phyloP scores from a whole-genome alignment of 441 rosid species.

The Populus hybrid region DNA sequence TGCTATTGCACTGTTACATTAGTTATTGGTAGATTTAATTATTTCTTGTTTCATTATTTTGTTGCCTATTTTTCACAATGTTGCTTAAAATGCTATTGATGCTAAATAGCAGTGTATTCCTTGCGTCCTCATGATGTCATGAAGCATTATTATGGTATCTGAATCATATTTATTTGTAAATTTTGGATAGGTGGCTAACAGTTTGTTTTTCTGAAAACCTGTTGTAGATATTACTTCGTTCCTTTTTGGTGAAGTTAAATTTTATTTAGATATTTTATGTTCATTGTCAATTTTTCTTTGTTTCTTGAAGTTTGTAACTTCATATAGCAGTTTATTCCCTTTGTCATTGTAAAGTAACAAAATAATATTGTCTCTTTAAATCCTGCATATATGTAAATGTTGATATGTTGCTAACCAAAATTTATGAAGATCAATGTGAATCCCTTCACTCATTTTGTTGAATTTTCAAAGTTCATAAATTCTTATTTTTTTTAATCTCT shows the following conservation, averaged over 20 bases:
- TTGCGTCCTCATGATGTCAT: background rate
- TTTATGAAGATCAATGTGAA: background rate
- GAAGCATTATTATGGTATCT: background rate
- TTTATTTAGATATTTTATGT: background rate
- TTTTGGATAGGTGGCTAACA: background rate
- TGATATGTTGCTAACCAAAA: background rate
- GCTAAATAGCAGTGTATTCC: background rate
- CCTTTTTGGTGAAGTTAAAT: background rate
- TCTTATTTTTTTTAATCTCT: too few relatives aligned
- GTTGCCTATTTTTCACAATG: background rate
- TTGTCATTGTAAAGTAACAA: background rate
- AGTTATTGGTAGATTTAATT: too few relatives aligned
- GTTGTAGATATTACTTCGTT: background rate
- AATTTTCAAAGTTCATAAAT: background rate
- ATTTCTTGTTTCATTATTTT: too few relatives aligned
- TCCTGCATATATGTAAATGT: background rate
- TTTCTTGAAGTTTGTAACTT: background rate
- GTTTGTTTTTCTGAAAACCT: background rate
- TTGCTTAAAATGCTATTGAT: background rate
- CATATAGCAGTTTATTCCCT: background rate
- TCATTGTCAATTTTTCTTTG: background rate
- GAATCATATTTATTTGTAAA: background rate
- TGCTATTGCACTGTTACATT: background rate
- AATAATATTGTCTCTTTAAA: background rate
- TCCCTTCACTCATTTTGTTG: background rate